Base-by-base conservation (phyloP, 2,329 filamentous ascomycete species). In the Alternaria longipes region DNA sequence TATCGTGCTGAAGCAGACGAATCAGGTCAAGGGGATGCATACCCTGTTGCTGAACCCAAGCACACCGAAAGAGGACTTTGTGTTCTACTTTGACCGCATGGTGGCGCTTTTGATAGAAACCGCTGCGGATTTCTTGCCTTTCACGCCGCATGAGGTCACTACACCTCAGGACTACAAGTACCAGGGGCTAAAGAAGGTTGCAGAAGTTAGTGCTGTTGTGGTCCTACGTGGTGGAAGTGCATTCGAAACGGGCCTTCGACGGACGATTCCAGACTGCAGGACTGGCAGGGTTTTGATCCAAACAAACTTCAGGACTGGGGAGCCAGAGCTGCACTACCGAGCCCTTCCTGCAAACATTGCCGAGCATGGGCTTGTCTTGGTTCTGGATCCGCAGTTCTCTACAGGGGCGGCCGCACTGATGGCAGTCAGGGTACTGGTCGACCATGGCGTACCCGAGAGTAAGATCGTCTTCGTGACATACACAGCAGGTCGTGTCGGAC, bases 41-140 rank as follows among this genome's bases (percentile, higher is more conserved):
- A 97, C 94, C 0, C 91, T 97, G 58, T 87, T 99, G 41, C 90
- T 96, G 74, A 87, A 95, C 70, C 90, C 91, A 18, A 86, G 89
- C 49, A 94, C 93, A 0, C 83, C 86, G 7, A 86, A 92, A 42
- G 94, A 97, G 75, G 94, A 98, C 70, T 98, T 97, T 76, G 92
- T 97, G 64, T 98, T 98, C 80, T 98, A 98, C 80, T 97, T 98
- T 78, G 93, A 99, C 79, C 88, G 95, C 38, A 83, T 98, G 38
- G 89, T 92, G 2, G 88, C 91, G n/a, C 83, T 97, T 54, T 84
- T 98, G 26, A 87, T 98, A 47, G 94, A 98, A 78, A 86, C 81
- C 74, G 85, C 80, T 54, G 64, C 71, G 11, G 72, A 75, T 40
- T 77, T 77, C 74, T 91, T 92, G 58, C 85, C 87, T 16, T 97